Percentiles rank a stretch among this genome's conserved stretches.
Conservation (phyloP, 2,329 filamentous ascomycete genomes). For the Leptodontidium sp. region DNA sequence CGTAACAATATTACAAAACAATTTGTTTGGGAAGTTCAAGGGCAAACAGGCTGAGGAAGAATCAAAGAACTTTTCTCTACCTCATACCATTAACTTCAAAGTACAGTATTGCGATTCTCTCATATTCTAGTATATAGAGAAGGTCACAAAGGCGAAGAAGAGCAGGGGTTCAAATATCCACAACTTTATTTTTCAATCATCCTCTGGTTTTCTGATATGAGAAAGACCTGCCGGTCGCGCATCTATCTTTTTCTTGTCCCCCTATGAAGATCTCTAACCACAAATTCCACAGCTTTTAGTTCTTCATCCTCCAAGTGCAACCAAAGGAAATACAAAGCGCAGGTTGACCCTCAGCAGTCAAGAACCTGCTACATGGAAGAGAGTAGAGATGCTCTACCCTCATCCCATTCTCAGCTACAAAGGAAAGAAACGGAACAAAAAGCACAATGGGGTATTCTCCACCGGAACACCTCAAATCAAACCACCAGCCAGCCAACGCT, state of each 20-base stretch:
- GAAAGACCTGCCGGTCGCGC: not conserved
- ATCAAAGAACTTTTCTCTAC: too few species aligned
- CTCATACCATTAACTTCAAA: too few species aligned
- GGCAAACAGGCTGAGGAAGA: too few species aligned
- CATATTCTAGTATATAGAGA: too few species aligned
- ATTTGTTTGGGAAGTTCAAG: too few species aligned
- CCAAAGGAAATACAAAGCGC: conserved; percentile 1
- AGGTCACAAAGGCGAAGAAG: not conserved
- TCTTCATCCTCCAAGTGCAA: not conserved
- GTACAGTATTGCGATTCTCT: too few species aligned
- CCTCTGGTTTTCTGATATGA: not conserved
- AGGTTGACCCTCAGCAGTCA: not conserved
- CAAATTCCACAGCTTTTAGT: too few species aligned
- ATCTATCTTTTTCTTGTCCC: not conserved
- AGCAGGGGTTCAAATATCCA: not conserved
- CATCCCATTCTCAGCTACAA: not conserved
- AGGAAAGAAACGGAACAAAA: not conserved
- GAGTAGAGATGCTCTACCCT: not conserved
- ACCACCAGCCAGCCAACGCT: not conserved
- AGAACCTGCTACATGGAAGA: not conserved
- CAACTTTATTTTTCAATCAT: not conserved
- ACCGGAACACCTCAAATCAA: not conserved
- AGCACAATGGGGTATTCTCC: not conserved
- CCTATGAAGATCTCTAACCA: not conserved
- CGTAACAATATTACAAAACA: too few species aligned